phyloP scores from a whole-genome alignment of 2,329 filamentous ascomycete species.

The Akanthomyces lecanii region DNA sequence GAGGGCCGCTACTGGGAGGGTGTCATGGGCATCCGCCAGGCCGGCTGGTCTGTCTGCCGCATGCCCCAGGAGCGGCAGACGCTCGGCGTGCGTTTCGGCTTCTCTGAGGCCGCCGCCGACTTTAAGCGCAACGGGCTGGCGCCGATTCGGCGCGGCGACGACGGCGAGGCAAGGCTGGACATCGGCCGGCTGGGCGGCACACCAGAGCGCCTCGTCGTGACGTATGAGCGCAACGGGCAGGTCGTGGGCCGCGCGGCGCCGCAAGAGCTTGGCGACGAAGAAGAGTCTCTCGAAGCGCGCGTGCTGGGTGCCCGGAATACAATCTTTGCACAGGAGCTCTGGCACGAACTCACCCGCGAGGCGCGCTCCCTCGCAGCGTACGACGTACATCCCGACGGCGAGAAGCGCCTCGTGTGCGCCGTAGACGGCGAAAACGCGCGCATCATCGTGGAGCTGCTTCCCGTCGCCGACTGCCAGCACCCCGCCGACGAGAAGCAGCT shows the following conservation, averaged over 20 bases:
- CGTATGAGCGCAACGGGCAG: conserved; percentile 53
- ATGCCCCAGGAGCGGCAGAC: conserved; percentile 68
- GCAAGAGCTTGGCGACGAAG: conserved; percentile 30
- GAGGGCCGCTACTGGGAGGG: conserved; percentile 90
- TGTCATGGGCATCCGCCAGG: conserved; percentile 72
- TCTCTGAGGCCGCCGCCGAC: conserved; percentile 64
- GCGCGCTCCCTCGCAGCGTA: conserved; percentile 67
- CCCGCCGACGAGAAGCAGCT: conserved; percentile 28
- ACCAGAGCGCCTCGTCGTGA: conserved; percentile 62
- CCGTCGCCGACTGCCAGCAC: conserved; percentile 50
- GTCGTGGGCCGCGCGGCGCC: conserved; percentile 57
- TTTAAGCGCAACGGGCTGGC: conserved; percentile 72
- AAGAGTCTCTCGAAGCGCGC: conserved; percentile 54
- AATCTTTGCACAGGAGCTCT: conserved; percentile 80
- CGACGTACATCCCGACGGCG: conserved; percentile 61
- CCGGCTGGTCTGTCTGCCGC: conserved; percentile 81
- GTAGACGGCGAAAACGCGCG: conserved; percentile 45
- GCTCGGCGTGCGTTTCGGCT: conserved; percentile 84
- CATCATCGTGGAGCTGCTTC: conserved; percentile 64
- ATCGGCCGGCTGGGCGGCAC: conserved; percentile 47
- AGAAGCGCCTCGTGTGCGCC: conserved; percentile 52
- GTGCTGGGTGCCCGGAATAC: conserved; percentile 75
- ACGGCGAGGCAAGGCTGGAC: conserved; percentile 74
- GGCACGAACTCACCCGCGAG: conserved; percentile 83
- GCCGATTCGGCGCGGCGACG: conserved; percentile 67